phyloP scores from a whole-genome alignment of 306 rosid species.

The Gynostemma pentaphyllum region DNA sequence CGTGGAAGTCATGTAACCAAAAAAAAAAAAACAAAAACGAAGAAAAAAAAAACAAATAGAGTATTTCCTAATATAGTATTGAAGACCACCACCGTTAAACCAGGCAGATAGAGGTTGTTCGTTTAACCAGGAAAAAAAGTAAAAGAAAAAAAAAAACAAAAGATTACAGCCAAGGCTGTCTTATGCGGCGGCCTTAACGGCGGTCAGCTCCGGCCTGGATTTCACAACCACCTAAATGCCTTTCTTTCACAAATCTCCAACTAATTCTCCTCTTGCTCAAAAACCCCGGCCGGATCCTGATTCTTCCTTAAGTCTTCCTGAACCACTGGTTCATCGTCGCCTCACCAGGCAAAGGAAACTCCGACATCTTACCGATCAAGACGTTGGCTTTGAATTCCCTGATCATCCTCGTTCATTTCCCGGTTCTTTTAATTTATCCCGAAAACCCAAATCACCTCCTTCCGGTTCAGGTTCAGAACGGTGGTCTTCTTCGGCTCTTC shows the following conservation, averaged over 20 bases:
- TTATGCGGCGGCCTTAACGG: background rate
- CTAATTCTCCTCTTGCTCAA: constrained; percentile 1
- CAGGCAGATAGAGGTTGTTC: background rate
- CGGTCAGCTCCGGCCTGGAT: background rate
- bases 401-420: constrained; percentile 27
- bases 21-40: background rate
- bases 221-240: background rate
- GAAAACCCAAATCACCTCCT: constrained; percentile 12
- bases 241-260: constrained; percentile 3
- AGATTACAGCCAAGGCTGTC: no score
- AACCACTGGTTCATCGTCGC: constrained; percentile 26
- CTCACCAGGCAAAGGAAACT: constrained; percentile 64
- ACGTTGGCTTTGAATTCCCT: constrained; percentile 15
- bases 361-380: constrained; percentile 31
- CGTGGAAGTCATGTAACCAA: background rate
- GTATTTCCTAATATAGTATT: background rate
- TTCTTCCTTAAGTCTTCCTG: background rate
- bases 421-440: constrained; percentile 31
- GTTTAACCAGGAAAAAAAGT: background rate
- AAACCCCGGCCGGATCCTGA: background rate
- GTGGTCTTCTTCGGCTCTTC: constrained; percentile 32
- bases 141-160: background rate
- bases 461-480: constrained; percentile 23
- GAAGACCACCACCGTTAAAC: background rate
- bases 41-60: background rate